Evolutionary conservation across 1,284 basidiomycete genomes (phyloP).

Genomic region (Omphalotus olearius): DNA sequence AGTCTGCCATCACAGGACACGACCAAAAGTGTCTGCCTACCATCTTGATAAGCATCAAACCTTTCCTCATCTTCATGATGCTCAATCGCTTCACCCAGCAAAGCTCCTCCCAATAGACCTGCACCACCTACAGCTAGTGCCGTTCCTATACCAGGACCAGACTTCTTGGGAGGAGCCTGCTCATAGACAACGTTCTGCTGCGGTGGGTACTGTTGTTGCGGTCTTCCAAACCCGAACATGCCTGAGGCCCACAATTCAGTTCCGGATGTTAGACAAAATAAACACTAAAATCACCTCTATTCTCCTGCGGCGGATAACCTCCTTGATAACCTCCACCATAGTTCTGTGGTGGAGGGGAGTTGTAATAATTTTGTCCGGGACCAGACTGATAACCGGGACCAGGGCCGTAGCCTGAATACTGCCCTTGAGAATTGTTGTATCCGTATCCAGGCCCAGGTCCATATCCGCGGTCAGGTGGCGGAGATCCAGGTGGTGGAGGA

Average conservation of each 20-base stretch:
- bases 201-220: constrained; percentile 20
- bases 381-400: constrained; percentile 8
- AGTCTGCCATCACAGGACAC: not conserved
- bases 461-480: constrained; percentile 25
- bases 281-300: not conserved
- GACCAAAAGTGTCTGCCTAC: constrained; percentile 22
- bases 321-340: constrained; percentile 14
- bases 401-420: constrained; percentile 23
- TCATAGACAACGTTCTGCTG: constrained; percentile 28
- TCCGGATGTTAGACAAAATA: not conserved
- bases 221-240: constrained; percentile 5
- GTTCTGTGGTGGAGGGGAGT: constrained; percentile 14
- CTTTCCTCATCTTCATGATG: constrained; percentile 36
- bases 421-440: constrained; percentile 19
- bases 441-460: constrained; percentile 25
- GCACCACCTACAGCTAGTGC: constrained; percentile 43
- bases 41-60: constrained; percentile 33
- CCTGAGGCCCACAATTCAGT: constrained; percentile 9
- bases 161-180: constrained; percentile 34
- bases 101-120: constrained; percentile 53
- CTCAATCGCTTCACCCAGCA: constrained; percentile 49
- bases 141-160: constrained; percentile 34
- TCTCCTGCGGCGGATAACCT: constrained; percentile 12
- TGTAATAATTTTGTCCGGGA: constrained; percentile 13
- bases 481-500: constrained; percentile 21